phyloP scores from a whole-genome alignment of 306 rosid species.

The Argentina anserina region DNA sequence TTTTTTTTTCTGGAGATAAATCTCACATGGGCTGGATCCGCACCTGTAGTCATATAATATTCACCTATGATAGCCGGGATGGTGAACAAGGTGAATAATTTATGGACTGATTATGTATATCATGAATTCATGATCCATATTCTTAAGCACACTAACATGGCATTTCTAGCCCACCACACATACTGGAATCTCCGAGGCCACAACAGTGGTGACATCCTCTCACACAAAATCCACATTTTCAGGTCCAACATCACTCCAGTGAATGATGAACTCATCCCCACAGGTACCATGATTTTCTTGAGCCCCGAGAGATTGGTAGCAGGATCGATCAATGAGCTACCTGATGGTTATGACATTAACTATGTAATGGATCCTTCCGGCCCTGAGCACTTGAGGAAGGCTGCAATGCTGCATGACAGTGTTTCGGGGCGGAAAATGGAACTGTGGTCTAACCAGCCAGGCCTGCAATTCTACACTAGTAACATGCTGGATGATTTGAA shows the following conservation, averaged over 20 bases:
- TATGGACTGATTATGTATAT: not conserved
- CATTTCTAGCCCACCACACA: constrained; percentile 52
- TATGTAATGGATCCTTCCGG: constrained; percentile 36
- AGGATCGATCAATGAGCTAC: constrained; percentile 35
- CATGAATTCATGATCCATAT: not conserved
- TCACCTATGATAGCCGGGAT: constrained; percentile 45
- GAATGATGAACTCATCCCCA: constrained; percentile 52
- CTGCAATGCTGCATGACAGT: constrained; percentile 32
- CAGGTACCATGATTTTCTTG: constrained; percentile 50
- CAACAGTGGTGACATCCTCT: constrained; percentile 52
- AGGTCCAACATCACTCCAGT: constrained; percentile 59
- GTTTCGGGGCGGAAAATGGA: constrained; percentile 64
- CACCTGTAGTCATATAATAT: constrained; percentile 52
- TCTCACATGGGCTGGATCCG: too few relatives aligned
- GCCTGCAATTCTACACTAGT: constrained; percentile 54
- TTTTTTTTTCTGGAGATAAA: too few relatives aligned
- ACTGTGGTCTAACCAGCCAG: constrained; percentile 56
- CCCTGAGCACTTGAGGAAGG: constrained; percentile 27
- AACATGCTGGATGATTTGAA: constrained; percentile 33
- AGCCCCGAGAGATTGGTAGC: constrained; percentile 38
- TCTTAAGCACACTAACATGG: not conserved
- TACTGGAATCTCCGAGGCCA: constrained; percentile 76
- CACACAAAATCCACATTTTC: constrained; percentile 45
- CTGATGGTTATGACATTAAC: constrained; percentile 62
- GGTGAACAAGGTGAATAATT: constrained; percentile 52